These are phyloP conservation scores for Anthoceros angustus DNA, from an alignment of 225 moss, liverwort and hornwort genomes.

Conservation along the genomic window DNA sequence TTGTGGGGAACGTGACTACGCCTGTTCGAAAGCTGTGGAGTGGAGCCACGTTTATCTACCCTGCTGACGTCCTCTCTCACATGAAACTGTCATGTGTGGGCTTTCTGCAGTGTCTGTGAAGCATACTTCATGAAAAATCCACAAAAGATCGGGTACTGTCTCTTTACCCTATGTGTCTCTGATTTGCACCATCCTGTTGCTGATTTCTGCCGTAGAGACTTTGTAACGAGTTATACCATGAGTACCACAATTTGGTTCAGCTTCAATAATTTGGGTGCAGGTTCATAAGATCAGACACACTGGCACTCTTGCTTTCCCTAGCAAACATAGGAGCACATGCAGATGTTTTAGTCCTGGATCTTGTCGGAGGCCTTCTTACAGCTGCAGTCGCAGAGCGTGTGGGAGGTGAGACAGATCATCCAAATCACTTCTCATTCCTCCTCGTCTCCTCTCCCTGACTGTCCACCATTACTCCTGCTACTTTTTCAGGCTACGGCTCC, in stretches of 20 bases:
- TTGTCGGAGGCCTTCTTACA: slow-evolving; percentile 85
- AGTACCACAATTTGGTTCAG: background rate
- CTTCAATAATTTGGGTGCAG: slow-evolving; percentile 16
- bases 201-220: background rate
- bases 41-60: background rate
- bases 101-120: slow-evolving; percentile 71
- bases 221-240: background rate
- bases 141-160: slow-evolving; percentile 63
- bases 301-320: slow-evolving; percentile 72
- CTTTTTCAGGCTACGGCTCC: slow-evolving; percentile 56
- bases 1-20: background rate
- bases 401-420: slow-evolving; percentile 43
- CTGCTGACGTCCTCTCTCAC: background rate
- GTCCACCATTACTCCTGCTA: background rate
- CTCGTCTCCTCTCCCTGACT: background rate
- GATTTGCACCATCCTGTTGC: background rate
- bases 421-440: background rate
- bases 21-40: background rate
- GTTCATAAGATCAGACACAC: slow-evolving; percentile 72
- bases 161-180: background rate
- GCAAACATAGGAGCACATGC: slow-evolving; percentile 76
- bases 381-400: slow-evolving; percentile 85
- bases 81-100: slow-evolving; percentile 7
- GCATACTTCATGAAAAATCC: slow-evolving; percentile 95
- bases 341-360: slow-evolving; percentile 79